Evolutionary conservation across 2,329 filamentous ascomycete species (phyloP), one percentile per base, ranked within the genome.

Genomic region (Phaeosphaeria sp.): DNA sequence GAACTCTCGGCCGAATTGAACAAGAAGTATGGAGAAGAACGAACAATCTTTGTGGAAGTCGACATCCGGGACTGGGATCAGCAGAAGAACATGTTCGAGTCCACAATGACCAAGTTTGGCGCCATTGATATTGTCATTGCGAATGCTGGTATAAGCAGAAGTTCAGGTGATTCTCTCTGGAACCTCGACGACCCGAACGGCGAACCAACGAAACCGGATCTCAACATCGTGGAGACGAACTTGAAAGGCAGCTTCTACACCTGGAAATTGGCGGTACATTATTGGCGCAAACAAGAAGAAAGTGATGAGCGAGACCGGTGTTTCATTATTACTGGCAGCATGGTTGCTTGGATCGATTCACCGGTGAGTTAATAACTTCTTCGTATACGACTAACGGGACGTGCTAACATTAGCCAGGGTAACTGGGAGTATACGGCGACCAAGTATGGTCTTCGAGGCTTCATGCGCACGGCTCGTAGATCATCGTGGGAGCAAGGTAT

Each of bases 81-180:
- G 30, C 61, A 66, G 41, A 58, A 61, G 43, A 30, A 44, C 10
- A 55, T 66, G 55, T 66, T 66, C 44, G 59, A 66, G 11, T 52
- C 49, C 1, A 55, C 60, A 2, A 21, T 58, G n/a, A 43, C 21
- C 11, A 62, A 54, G 30, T 60, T 59, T 25, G 57, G 59, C 20
- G 54, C 57, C 13, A 82, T 88, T 65, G 59, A 66, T 33, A 50
- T 62, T 23, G 64, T 66, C n/a, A 61, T 66, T 44, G 64, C 64
- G 21, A 66, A 66, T 53, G 64, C 64, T 6, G 64, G 64, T 3
- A 62, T 66, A 18, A 59, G 57, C 22, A 54, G 59, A 25, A 63
- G 60, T 23, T 57, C 52, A 44, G 54, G 65, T 78, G 47, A 83
- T 81, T 80, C 80, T 78, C 17, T 39, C 84, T 89, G 20, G 82